These are phyloP conservation scores for Lasiosphaeris hirsuta DNA, from an alignment of 495 filamentous ascomycete species.

Conservation along the genomic window DNA sequence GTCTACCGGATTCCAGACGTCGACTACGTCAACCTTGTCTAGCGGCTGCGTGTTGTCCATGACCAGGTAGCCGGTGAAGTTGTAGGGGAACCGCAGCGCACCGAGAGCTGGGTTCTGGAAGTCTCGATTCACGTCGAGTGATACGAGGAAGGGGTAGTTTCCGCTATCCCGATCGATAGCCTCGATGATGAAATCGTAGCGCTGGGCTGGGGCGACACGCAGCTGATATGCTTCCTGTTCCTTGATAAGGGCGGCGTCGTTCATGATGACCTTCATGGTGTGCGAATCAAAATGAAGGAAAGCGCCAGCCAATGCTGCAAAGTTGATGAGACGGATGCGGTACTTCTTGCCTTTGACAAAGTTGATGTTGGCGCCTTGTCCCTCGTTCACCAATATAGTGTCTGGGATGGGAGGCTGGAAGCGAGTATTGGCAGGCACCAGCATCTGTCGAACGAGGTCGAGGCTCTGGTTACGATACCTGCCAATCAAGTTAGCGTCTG, in stretches of 20 bases:
- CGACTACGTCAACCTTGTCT: constrained; percentile 44
- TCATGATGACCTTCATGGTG: constrained; percentile 58
- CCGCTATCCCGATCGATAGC: constrained; percentile 29
- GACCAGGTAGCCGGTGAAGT: constrained; percentile 58
- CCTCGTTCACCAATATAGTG: constrained; percentile 64
- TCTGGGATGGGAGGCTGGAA: constrained; percentile 61
- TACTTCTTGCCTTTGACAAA: constrained; percentile 73
- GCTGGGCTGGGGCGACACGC: constrained; percentile 58
- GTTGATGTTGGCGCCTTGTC: constrained; percentile 50
- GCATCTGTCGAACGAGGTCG: constrained; percentile 50
- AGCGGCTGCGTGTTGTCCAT: constrained; percentile 57
- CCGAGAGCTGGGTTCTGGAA: constrained; percentile 31
- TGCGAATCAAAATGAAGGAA: constrained; percentile 63
- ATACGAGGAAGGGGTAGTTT: constrained; percentile 59
- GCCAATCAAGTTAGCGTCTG: constrained; percentile 21
- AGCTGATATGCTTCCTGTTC: constrained; percentile 33
- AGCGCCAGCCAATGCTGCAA: constrained; percentile 58
- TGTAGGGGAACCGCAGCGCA: constrained; percentile 31
- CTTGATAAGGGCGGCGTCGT: constrained; percentile 43
- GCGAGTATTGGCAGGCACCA: constrained; percentile 48
- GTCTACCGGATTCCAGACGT: constrained; percentile 57
- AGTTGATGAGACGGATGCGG: constrained; percentile 69
- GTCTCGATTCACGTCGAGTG: constrained; percentile 46
- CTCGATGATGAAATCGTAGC: constrained; percentile 57
- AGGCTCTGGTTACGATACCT: constrained; percentile 62